A percentile compares a stretch with the other conserved stretches of the same genome.
These are phyloP conservation scores for Aegle marmelos DNA, from an alignment of 345 rosid species.

Conservation along the genomic window DNA sequence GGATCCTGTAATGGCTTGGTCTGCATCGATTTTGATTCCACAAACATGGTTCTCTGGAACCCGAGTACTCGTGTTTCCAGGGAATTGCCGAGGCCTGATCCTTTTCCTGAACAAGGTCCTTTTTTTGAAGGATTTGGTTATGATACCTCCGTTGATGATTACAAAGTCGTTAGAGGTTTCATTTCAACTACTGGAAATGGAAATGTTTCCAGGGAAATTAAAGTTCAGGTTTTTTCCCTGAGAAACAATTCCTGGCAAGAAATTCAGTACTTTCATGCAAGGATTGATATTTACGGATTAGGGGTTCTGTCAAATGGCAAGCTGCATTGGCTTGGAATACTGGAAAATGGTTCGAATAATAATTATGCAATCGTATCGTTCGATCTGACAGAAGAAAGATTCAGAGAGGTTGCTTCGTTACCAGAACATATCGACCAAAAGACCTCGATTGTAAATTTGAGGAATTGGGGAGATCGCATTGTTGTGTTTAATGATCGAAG, in stretches of 20 bases:
- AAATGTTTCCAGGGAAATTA: background rate
- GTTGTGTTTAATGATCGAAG: constrained; percentile 20
- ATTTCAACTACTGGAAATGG: background rate
- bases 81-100: constrained; percentile 25
- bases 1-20: constrained; percentile 32
- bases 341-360: background rate
- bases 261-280: constrained; percentile 12
- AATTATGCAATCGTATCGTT: constrained; percentile 4
- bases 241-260: constrained; percentile 26
- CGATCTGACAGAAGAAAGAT: background rate
- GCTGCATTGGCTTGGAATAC: constrained; percentile 27
- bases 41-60: constrained; percentile 33
- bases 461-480: constrained; percentile 27
- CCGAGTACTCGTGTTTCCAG: constrained; percentile 18
- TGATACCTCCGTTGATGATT: constrained; percentile 26
- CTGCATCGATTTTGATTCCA: constrained; percentile 23
- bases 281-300: background rate
- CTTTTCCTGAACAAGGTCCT: background rate
- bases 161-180: constrained; percentile 19
- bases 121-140: constrained; percentile 34
- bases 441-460: background rate
- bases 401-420: background rate
- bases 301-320: constrained; percentile 28
- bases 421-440: constrained; percentile 3
- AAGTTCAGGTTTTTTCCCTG: constrained; percentile 21